Evolutionary conservation across 805 yeast genomes (phyloP), one percentile per base, ranked within the genome.

Genomic region (Candida rishiriensis): DNA sequence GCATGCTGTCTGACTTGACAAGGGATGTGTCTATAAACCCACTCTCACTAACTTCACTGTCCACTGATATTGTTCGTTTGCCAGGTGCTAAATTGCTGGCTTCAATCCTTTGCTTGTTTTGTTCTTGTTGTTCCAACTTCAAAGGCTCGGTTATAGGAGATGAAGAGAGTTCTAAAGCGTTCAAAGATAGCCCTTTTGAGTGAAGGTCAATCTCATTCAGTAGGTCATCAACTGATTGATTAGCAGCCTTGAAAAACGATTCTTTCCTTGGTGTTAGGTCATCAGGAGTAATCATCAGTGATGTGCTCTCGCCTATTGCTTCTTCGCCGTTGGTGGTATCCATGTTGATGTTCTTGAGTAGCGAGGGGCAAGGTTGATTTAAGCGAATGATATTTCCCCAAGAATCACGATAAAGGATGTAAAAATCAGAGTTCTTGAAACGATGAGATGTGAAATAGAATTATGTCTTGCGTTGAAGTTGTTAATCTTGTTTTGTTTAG

Each of bases 161-260:
- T 16, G 50, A 29, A 12, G 42, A 2, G 9, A 10, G 18, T 3
- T 47, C 48, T 17, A 41, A 49, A 31, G 49, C 53, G 13, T 49
- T 56, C 26, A 33, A 17, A 11, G 33, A 15, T 11, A 34, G 40
- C 21, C 41, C 46, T n/a, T 50, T 47, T 7, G 59, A 39, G 15
- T 49, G 48, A 3, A 47, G 38, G 34, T 47, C 44, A 18, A 60
- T 56, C 40, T 63, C 67, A 47, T 61, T 60, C 15, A 70, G 45
- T 11, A 70, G 55, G 38, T 68, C 70, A 40, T 69, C 73, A 10
- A 69, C 73, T 1, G 73, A 68, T 38, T 63, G 64, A 47, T 63
- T 61, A 13, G 61, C 61, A 32, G 52, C 45, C 29, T 48, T 55
- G 50, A 64, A 60, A 17, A 21, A 21, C 7, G 7, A 7, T 21